Evolutionary conservation across 345 rosid genomes (phyloP).

Genomic region (Populus deltoides): DNA sequence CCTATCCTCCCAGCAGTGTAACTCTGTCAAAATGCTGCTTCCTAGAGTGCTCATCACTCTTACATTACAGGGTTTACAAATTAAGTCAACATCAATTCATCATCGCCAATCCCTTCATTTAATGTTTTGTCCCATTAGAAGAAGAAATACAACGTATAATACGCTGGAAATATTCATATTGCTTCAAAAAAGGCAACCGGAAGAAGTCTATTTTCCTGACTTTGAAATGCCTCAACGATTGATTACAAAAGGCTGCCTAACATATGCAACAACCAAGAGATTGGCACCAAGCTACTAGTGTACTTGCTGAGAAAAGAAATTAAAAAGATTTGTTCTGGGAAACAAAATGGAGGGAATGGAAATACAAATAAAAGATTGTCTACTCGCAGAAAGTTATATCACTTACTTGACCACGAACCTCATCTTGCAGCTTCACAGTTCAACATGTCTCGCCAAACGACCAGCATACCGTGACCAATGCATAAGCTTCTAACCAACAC

Average conservation of each 20-base stretch:
- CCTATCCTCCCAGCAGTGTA: neutral
- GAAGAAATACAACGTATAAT: neutral
- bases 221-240: slow-evolving; percentile 2
- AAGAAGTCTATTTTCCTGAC: slow-evolving; percentile 15
- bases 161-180: neutral
- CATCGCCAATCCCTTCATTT: neutral
- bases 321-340: neutral
- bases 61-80: neutral
- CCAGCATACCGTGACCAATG: too few relatives aligned
- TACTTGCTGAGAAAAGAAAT: neutral
- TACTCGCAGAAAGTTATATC: slow-evolving; percentile 16
- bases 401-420: too few relatives aligned
- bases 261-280: slow-evolving; percentile 8
- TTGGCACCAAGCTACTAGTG: neutral
- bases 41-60: neutral
- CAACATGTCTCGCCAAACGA: too few relatives aligned
- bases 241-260: neutral
- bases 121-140: neutral
- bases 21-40: neutral
- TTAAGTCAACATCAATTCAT: neutral
- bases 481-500: too few relatives aligned
- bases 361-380: slow-evolving; percentile 9
- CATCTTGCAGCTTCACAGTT: too few relatives aligned
- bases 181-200: neutral
- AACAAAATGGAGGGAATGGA: slow-evolving; percentile 10